Percentiles rank a stretch among this genome's conserved stretches.
Evolutionary conservation across 345 rosid genomes (phyloP).

Genomic region (Microcos paniculata): DNA sequence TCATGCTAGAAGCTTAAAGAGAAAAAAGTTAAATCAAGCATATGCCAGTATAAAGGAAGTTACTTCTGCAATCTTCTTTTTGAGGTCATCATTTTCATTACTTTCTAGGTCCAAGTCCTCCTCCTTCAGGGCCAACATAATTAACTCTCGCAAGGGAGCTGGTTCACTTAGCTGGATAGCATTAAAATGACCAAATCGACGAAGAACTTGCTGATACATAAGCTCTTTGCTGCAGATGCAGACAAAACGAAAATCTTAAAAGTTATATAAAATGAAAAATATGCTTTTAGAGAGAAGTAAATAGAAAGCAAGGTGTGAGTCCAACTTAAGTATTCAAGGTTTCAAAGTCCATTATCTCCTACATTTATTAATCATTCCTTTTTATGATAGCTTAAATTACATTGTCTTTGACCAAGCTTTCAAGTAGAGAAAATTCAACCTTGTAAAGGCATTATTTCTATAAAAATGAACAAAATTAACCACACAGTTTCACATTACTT

Average conservation of each 20-base stretch:
- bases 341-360: constrained; percentile 3
- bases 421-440: background rate
- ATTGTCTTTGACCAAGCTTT: background rate
- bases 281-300: background rate
- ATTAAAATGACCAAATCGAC: constrained; percentile 86
- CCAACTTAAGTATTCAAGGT: background rate
- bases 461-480: background rate
- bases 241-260: constrained; percentile 6
- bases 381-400: background rate
- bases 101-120: constrained; percentile 70
- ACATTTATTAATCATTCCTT: background rate
- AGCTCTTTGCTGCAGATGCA: constrained; percentile 78
- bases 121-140: constrained; percentile 82
- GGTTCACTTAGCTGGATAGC: constrained; percentile 85
- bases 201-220: constrained; percentile 92
- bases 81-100: constrained; percentile 64
- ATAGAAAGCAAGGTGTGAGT: background rate
- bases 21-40: background rate
- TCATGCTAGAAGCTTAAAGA: background rate
- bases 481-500: background rate
- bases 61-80: constrained; percentile 86
- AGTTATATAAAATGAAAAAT: background rate
- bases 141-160: constrained; percentile 69
- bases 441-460: background rate
- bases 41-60: constrained; percentile 18